Evolutionary conservation across 2,329 filamentous ascomycete genomes (phyloP), one percentile per base, ranked within the genome.

Genomic region (Teratosphaeria pseudoeucalypti): DNA sequence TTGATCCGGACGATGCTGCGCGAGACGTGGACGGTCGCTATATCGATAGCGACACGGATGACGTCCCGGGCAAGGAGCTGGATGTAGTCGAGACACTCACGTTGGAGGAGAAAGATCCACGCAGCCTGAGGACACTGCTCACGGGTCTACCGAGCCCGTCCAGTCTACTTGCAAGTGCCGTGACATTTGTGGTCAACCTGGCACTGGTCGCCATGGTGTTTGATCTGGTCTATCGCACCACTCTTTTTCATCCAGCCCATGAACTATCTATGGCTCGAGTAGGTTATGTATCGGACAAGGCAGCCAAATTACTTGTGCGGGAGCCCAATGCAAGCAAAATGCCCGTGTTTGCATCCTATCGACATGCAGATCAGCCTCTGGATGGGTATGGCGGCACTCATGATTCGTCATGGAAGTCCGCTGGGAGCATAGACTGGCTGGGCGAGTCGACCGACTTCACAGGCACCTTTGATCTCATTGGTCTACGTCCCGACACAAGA

Each of bases 261-360:
- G 85, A 95, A 64, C 77, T 96, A 11, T 89, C 91, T 0, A 95
- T 99, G 72, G 89, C 89, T 49, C 83, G 94, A 9, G 78, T 96
- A 16, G 94, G 94, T 29, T 92, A 92, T 71, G 87, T 97, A 32
- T 95, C 91, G 4, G 82, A 89, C 19, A 83, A 80, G 0, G 87
- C 87, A 59, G 94, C 91, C 26, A 91, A 85, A 62, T 81, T 99
- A 47, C 77, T 99, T 32, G 79, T 99, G 54, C 84, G 94, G 60
- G 94, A 97, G 73, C 90, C 94, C 0, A 83, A 95, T 65, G 79
- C 83, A 57, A 72, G 81, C 37, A 85, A 88, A 66, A 82, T 95
- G 70, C 91, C 92, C 0, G 75, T 96, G n/a, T 85, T 80, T 0
- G 77, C 94, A 10, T 86, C 88, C 56, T 85, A 82, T 64, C 74